phyloP scores from a whole-genome alignment of 2,329 filamentous ascomycete species.

The Hypoxylon sp. region DNA sequence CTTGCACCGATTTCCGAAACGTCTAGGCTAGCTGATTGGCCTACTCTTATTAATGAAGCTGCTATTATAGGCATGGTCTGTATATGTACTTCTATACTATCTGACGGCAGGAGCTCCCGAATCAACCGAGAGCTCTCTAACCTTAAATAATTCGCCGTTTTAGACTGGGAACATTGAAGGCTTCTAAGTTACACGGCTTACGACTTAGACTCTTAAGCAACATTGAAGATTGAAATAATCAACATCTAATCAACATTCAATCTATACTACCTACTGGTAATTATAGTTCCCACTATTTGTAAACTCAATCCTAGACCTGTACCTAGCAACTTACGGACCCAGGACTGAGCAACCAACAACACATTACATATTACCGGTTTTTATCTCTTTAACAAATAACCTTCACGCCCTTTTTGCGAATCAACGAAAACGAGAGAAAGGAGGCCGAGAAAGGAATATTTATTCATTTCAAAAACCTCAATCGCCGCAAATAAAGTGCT shows the following conservation, averaged over 20 bases:
- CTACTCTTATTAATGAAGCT: conserved; percentile 14
- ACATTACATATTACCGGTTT: not conserved
- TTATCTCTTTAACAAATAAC: not conserved
- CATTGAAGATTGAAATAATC: not conserved
- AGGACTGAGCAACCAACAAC: not conserved
- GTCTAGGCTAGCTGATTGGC: conserved; percentile 28
- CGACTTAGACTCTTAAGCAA: not conserved
- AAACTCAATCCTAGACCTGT: not conserved
- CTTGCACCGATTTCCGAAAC: conserved; percentile 4
- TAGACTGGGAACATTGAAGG: too few relatives aligned
- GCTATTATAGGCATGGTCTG: conserved; percentile 26
- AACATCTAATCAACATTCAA: too few relatives aligned
- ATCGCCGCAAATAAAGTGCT: conserved; percentile 9
- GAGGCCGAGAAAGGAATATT: not conserved
- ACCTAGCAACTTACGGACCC: not conserved
- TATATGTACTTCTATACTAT: conserved; percentile 26
- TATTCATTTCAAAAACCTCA: conserved; percentile 12
- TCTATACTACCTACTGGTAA: too few relatives aligned
- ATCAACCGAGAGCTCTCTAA: conserved; percentile 35
- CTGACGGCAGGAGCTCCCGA: conserved; percentile 32
- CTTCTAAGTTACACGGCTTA: conserved; percentile 20
- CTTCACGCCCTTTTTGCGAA: not conserved
- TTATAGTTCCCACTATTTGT: not conserved
- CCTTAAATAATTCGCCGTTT: conserved; percentile 23
- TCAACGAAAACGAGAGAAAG: not conserved